These are phyloP conservation scores for Ceratobasidium theobromae DNA, from an alignment of 1,284 basidiomycete species.

Conservation along the genomic window DNA sequence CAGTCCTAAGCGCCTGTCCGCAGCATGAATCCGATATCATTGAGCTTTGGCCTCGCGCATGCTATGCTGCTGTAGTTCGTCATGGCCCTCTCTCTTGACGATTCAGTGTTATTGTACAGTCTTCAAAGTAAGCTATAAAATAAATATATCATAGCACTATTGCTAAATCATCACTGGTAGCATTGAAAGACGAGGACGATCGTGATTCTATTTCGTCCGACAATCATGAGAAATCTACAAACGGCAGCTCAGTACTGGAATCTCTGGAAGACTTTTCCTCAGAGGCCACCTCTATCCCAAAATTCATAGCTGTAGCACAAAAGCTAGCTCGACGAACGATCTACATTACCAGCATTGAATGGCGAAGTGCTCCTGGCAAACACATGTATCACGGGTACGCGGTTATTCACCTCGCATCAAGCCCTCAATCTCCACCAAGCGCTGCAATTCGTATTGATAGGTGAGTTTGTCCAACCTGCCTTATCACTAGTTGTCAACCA, in stretches of 20 bases:
- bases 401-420: background rate
- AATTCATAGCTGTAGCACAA: background rate
- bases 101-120: slow-evolving; percentile 15
- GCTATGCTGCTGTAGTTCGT: background rate
- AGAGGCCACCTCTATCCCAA: background rate
- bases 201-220: background rate
- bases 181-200: background rate
- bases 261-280: background rate
- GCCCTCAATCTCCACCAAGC: background rate
- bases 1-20: background rate
- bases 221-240: background rate
- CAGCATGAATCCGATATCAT: background rate
- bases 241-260: background rate
- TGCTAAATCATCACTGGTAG: background rate
- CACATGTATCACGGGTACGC: background rate
- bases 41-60: background rate
- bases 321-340: background rate
- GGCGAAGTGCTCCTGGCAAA: background rate
- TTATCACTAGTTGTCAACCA: background rate
- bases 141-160: background rate
- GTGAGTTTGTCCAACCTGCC: background rate
- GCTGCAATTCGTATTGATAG: slow-evolving; percentile 16
- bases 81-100: slow-evolving; percentile 18
- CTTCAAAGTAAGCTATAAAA: slow-evolving; percentile 12
- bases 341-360: slow-evolving; percentile 13